These are phyloP conservation scores for Saccharomycopsis javanensis DNA, from an alignment of 805 yeast species.

Conservation along the genomic window DNA sequence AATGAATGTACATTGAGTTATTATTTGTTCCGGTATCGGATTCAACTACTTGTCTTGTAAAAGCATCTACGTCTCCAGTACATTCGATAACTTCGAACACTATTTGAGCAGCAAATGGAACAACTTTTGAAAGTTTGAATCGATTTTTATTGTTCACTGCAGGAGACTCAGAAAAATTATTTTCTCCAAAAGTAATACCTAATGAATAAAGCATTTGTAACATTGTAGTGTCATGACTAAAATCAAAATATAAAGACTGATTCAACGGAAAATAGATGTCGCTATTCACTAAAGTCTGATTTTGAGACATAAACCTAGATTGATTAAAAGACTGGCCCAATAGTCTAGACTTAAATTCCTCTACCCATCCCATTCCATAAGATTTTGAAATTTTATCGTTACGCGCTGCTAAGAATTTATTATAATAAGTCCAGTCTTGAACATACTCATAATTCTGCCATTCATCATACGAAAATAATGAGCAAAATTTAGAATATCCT, in stretches of 20 bases:
- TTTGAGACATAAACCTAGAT: conserved; percentile 39
- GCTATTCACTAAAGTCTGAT: conserved; percentile 29
- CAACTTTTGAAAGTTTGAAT: conserved; percentile 5
- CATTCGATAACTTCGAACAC: conserved; percentile 20
- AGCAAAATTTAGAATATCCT: conserved; percentile 63
- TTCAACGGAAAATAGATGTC: conserved; percentile 30
- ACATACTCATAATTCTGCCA: conserved; percentile 52
- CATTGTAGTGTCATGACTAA: conserved; percentile 62
- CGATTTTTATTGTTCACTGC: neutral
- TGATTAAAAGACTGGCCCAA: conserved; percentile 39
- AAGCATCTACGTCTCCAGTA: conserved; percentile 16
- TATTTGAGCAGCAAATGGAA: conserved; percentile 19
- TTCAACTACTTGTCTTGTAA: neutral
- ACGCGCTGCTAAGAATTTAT: conserved; percentile 40
- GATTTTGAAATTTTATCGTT: conserved; percentile 49
- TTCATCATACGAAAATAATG: conserved; percentile 57
- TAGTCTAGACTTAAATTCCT: conserved; percentile 31
- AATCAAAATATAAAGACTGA: conserved; percentile 52
- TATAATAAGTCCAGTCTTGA: conserved; percentile 49
- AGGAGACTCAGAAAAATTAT: conserved; percentile 12
- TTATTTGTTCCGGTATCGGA: neutral
- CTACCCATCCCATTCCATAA: conserved; percentile 50
- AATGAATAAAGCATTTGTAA: conserved; percentile 52
- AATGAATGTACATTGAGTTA: conserved; percentile 17
- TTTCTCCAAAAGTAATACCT: conserved; percentile 31